These are phyloP conservation scores for Candida loeiensis DNA, from an alignment of 805 yeast species.

Conservation along the genomic window DNA sequence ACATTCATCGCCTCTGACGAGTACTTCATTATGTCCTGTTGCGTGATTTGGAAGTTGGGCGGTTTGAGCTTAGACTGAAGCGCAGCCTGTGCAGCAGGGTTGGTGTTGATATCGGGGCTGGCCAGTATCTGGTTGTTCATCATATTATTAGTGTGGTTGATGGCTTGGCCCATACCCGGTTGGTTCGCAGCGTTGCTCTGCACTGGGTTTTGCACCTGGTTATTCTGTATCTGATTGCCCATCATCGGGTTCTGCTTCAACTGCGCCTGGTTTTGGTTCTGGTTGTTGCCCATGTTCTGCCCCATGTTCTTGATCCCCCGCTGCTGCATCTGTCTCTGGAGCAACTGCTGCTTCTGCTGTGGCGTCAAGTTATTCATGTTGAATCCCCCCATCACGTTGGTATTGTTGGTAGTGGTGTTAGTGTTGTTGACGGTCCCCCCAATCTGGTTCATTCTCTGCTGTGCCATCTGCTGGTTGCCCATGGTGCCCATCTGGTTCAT, in stretches of 20 bases:
- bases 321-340: conserved; percentile 36
- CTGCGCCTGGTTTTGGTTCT: conserved; percentile 15
- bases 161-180: conserved; percentile 23
- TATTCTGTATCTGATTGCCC: conserved; percentile 2
- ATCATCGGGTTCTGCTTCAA: conserved; percentile 12
- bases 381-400: conserved; percentile 11
- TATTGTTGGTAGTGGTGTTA: conserved; percentile 11
- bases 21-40: conserved; percentile 38
- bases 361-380: conserved; percentile 26
- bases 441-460: conserved; percentile 4
- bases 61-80: conserved; percentile 17
- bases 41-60: conserved; percentile 32
- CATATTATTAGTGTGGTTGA: too few species aligned
- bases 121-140: conserved; percentile 8
- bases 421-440: conserved; percentile 10
- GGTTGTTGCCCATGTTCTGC: conserved; percentile 10
- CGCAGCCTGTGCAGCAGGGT: conserved; percentile 1
- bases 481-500: conserved; percentile 21
- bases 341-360: conserved; percentile 38
- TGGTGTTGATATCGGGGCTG: conserved; percentile 8
- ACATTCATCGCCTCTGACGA: conserved; percentile 39
- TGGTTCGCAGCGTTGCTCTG: too few species aligned
- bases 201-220: conserved; percentile 16
- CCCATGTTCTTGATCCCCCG: conserved; percentile 4
- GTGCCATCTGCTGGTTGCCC: conserved; percentile 5